phyloP scores from a whole-genome alignment of 176 grass and related monocot genomes.

The Zoysia pacifica region DNA sequence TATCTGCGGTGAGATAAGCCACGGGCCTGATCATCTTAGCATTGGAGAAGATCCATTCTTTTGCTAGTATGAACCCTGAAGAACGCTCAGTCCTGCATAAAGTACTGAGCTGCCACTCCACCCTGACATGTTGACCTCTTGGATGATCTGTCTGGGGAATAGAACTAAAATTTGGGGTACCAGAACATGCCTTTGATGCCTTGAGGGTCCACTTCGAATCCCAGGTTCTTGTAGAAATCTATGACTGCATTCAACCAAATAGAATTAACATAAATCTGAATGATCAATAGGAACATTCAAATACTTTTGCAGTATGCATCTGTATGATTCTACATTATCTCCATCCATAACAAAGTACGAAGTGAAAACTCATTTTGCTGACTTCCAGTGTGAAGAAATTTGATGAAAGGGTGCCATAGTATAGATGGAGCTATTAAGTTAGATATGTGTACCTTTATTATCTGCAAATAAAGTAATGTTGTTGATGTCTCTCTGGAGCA shows the following conservation, averaged over 20 bases:
- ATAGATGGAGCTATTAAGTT: not conserved
- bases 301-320: not conserved
- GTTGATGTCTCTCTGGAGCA: conserved; percentile 89
- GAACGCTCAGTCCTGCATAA: not conserved
- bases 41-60: not conserved
- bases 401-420: not conserved
- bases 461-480: conserved; percentile 95
- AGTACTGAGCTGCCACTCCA: not conserved
- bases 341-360: not conserved
- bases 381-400: not conserved
- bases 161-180: conserved; percentile 63
- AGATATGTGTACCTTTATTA: conserved; percentile 66
- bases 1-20: not conserved
- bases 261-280: not conserved
- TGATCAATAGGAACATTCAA: conserved; percentile 8
- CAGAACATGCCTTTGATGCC: conserved; percentile 99
- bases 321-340: not conserved
- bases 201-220: conserved; percentile 91
- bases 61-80: not conserved
- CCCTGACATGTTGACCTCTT: not conserved
- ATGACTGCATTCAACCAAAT: conserved; percentile 62
- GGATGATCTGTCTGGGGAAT: not conserved
- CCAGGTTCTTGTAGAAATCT: conserved; percentile 98
- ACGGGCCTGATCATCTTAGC: not conserved
- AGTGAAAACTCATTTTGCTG: not conserved